Conservation (phyloP, 2,329 filamentous ascomycete species). For the Colletotrichum sp. region DNA sequence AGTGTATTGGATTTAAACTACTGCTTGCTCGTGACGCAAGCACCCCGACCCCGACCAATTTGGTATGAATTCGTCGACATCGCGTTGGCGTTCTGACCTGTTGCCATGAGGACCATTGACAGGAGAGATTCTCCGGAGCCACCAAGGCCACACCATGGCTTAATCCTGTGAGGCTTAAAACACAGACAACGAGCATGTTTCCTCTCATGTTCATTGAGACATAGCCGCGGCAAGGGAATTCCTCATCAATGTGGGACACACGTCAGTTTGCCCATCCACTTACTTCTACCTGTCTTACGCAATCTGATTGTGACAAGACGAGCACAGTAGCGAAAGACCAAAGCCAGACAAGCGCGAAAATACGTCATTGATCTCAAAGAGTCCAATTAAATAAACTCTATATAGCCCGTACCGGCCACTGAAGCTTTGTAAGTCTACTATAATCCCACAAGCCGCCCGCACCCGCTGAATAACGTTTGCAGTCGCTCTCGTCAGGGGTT, state of each 20-base stretch:
- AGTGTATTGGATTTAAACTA: background rate
- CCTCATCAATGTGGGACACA: background rate
- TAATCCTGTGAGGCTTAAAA: background rate
- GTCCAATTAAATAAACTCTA: constrained; percentile 1
- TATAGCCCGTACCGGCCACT: background rate
- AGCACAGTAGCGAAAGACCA: background rate
- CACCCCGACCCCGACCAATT: background rate
- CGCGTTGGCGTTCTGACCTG: background rate
- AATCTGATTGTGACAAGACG: background rate
- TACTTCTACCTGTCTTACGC: background rate
- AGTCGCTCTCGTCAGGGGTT: background rate
- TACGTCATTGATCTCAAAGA: background rate
- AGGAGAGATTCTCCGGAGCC: background rate
- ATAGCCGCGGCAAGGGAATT: background rate
- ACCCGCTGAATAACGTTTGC: background rate
- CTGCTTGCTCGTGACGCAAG: no score
- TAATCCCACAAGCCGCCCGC: background rate
- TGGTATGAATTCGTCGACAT: background rate
- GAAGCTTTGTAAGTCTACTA: constrained; percentile 1
- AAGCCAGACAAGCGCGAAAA: background rate
- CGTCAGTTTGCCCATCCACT: background rate
- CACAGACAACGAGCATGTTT: background rate
- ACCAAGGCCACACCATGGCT: background rate
- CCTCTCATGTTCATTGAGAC: background rate
- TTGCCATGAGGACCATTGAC: background rate